phyloP scores from a whole-genome alignment of 163 green algal species.

The Prototheca wickerhamii region DNA sequence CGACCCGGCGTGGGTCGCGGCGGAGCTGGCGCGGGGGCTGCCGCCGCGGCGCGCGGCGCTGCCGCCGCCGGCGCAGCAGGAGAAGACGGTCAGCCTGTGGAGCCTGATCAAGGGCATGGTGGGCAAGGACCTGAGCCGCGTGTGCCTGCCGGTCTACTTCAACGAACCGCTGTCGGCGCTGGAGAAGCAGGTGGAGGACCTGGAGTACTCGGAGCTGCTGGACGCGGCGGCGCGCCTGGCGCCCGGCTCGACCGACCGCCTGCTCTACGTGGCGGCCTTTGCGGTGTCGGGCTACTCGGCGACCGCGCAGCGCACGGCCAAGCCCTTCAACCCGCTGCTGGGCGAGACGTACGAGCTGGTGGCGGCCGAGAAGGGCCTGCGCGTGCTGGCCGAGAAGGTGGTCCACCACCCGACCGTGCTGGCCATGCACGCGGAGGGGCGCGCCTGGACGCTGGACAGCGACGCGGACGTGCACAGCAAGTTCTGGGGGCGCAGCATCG shows the following conservation, averaged over 20 bases:
- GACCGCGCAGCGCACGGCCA: constrained; percentile 55
- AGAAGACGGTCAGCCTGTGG: constrained; percentile 66
- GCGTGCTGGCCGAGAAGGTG: constrained; percentile 69
- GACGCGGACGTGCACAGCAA: constrained; percentile 65
- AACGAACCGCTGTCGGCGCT: constrained; percentile 80
- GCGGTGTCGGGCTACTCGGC: constrained; percentile 56
- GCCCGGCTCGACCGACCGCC: constrained; percentile 40
- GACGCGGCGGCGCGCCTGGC: constrained; percentile 41
- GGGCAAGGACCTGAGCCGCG: constrained; percentile 66
- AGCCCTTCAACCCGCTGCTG: constrained; percentile 82
- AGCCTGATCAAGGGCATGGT: constrained; percentile 74
- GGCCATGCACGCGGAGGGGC: constrained; percentile 47
- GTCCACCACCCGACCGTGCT: constrained; percentile 77
- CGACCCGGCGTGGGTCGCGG: constrained; percentile 8
- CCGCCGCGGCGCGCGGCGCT: constrained; percentile 39
- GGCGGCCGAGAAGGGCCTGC: constrained; percentile 46
- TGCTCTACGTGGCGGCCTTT: constrained; percentile 59
- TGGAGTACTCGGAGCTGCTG: constrained; percentile 77
- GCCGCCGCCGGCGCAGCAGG: constrained; percentile 46
- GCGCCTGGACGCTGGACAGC: constrained; percentile 47
- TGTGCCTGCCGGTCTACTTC: constrained; percentile 82
- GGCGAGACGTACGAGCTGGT: constrained; percentile 71
- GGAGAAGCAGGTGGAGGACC: constrained; percentile 61
- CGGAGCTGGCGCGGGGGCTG: constrained; percentile 7
- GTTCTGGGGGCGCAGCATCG: constrained; percentile 75